phyloP scores from a whole-genome alignment of 495 filamentous ascomycete species.

The Sphaerosporella brunnea region DNA sequence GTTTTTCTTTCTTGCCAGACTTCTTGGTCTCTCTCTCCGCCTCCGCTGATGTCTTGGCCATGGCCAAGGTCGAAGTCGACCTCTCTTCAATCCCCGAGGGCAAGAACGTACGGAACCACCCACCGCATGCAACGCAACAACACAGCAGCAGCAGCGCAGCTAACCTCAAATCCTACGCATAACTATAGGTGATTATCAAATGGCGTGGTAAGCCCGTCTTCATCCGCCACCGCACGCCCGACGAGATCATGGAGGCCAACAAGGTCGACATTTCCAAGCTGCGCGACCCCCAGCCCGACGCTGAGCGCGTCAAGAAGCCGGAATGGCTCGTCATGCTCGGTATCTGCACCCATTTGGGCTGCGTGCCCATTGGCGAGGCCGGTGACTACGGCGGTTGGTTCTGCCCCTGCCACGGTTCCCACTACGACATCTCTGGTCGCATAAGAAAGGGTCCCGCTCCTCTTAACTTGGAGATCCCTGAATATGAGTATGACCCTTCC shows the following conservation, averaged over 20 bases:
- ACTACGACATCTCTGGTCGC: slow-evolving; percentile 98
- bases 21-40: slow-evolving; percentile 99
- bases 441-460: slow-evolving; percentile 90
- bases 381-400: slow-evolving; percentile 99
- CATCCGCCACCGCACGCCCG: slow-evolving; percentile 89
- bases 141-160: neutral
- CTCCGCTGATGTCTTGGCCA: slow-evolving; percentile 93
- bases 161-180: neutral
- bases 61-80: slow-evolving; percentile 98
- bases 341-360: slow-evolving; percentile 98
- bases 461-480: slow-evolving; percentile 87
- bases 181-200: slow-evolving; percentile 80
- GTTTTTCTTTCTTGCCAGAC: slow-evolving; percentile 48
- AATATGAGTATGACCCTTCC: slow-evolving; percentile 40
- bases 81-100: slow-evolving; percentile 84
- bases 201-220: slow-evolving; percentile 99
- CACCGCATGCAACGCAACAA: neutral
- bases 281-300: slow-evolving; percentile 79
- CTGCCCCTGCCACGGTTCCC: slow-evolving; percentile 98
- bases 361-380: slow-evolving; percentile 95
- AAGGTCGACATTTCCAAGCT: slow-evolving; percentile 54
- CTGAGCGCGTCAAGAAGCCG: slow-evolving; percentile 87
- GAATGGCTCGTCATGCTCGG: slow-evolving; percentile 99
- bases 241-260: slow-evolving; percentile 75
- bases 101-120: slow-evolving; percentile 66